A percentile compares a stretch with the other conserved stretches of the same genome.
These are phyloP conservation scores for Physaria fendleri DNA, from an alignment of 345 rosid genomes.

Conservation along the genomic window DNA sequence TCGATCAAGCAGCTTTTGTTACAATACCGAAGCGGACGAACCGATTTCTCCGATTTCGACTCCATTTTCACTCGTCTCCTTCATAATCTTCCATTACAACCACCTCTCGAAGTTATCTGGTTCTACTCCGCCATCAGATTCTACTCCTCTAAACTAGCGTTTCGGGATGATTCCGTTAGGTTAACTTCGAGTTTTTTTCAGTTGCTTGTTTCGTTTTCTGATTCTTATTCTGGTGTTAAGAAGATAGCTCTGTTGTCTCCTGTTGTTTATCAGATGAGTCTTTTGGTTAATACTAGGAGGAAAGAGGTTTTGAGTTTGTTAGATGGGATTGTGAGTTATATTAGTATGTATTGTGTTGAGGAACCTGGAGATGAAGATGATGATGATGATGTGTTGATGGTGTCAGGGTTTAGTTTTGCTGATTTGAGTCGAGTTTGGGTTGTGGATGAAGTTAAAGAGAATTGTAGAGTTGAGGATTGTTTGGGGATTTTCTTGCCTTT, in stretches of 20 bases:
- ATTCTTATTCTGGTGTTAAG: conserved; percentile 35
- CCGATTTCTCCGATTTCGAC: conserved; percentile 57
- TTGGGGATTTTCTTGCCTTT: conserved; percentile 48
- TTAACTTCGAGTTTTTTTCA: conserved; percentile 47
- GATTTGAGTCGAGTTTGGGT: conserved; percentile 55
- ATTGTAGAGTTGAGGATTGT: conserved; percentile 29
- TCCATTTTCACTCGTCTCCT: conserved; percentile 59
- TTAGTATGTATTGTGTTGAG: conserved; percentile 33
- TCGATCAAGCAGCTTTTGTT: conserved; percentile 50
- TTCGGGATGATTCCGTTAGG: conserved; percentile 16
- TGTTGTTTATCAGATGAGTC: conserved; percentile 44
- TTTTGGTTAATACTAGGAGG: conserved; percentile 17
- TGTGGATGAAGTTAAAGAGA: conserved; percentile 37
- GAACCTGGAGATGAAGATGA: conserved; percentile 25
- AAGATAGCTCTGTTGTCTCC: conserved; percentile 58
- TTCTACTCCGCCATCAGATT: conserved; percentile 57
- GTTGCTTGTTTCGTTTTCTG: conserved; percentile 46
- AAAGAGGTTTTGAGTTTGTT: conserved; percentile 45
- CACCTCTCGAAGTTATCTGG: conserved; percentile 64
- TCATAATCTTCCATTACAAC: conserved; percentile 43
- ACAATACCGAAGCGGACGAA: conserved; percentile 39
- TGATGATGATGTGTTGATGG: conserved; percentile 33
- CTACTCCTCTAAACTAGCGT: conserved; percentile 32
- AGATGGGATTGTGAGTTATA: conserved; percentile 45
- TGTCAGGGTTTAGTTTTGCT: conserved; percentile 36